A percentile compares a stretch with the other conserved stretches of the same genome.
These are phyloP conservation scores for Ustilago cynodontis DNA, from an alignment of 1,284 basidiomycete genomes.

Conservation along the genomic window DNA sequence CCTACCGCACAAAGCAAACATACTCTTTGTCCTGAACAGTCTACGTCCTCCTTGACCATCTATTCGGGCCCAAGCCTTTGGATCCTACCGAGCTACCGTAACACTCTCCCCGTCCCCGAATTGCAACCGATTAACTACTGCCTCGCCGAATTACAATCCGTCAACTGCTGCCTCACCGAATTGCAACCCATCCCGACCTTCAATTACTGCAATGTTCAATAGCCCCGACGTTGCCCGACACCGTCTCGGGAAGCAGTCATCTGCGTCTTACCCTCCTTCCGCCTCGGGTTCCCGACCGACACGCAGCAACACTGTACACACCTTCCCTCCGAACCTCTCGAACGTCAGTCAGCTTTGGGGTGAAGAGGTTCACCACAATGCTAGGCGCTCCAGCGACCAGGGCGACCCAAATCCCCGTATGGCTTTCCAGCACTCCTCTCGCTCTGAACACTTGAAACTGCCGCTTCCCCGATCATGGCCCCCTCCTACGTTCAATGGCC, in stretches of 20 bases:
- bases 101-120: background rate
- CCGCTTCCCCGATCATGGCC: background rate
- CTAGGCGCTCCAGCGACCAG: background rate
- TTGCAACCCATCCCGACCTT: background rate
- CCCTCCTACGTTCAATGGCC: background rate
- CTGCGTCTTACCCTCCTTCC: background rate
- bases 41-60: background rate
- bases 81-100: background rate
- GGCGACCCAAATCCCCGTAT: background rate
- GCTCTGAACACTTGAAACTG: background rate
- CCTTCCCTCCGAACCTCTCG: background rate
- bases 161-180: background rate
- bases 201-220: background rate
- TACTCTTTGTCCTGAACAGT: constrained; percentile 1
- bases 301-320: background rate
- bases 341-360: constrained; percentile 16
- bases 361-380: background rate
- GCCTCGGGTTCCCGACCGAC: background rate
- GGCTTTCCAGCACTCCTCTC: background rate
- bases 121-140: background rate
- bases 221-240: background rate
- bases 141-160: background rate
- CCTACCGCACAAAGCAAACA: background rate
- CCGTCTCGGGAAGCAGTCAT: background rate
- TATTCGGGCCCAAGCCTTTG: background rate